Conservation (phyloP, 1,284 basidiomycete species). For the Vanrija sp. region DNA sequence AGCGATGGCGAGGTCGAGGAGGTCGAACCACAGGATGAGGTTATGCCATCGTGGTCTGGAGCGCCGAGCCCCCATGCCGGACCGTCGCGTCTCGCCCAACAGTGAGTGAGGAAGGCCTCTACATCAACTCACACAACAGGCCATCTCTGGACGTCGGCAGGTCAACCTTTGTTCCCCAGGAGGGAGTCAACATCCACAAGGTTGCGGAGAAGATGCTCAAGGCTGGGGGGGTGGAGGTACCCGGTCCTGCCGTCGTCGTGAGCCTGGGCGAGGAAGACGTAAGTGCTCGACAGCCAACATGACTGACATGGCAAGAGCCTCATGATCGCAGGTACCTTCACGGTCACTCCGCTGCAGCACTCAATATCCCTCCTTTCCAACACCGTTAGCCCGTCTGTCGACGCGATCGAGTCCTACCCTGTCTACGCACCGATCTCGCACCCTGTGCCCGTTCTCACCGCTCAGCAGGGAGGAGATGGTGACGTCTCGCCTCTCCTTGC, state of each 20-base stretch:
- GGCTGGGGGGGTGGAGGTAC: slow-evolving; percentile 14
- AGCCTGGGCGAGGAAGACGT: slow-evolving; percentile 37
- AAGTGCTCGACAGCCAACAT: slow-evolving; percentile 1
- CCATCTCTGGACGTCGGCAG: slow-evolving; percentile 5
- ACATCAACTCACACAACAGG: slow-evolving; percentile 3
- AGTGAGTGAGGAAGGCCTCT: not conserved
- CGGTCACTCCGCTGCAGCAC: slow-evolving; percentile 34
- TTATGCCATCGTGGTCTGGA: slow-evolving; percentile 22
- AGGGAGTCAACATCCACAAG: slow-evolving; percentile 26
- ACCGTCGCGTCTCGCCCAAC: not conserved
- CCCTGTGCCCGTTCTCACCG: slow-evolving; percentile 54
- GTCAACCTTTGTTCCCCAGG: slow-evolving; percentile 21
- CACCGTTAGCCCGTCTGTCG: slow-evolving; percentile 51
- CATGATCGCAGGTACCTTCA: slow-evolving; percentile 37
- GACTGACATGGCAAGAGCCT: slow-evolving; percentile 22
- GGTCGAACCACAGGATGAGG: slow-evolving; percentile 15
- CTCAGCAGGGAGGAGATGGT: slow-evolving; percentile 3
- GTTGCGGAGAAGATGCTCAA: slow-evolving; percentile 13
- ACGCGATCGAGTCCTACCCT: slow-evolving; percentile 42
- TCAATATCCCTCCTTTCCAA: slow-evolving; percentile 36
- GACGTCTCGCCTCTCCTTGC: slow-evolving; percentile 3
- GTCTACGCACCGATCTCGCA: slow-evolving; percentile 55
- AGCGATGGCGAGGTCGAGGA: slow-evolving; percentile 14
- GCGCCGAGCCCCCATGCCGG: slow-evolving; percentile 13
- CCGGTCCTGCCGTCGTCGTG: slow-evolving; percentile 32